Evolutionary conservation across 192 early-diverging fungal genomes (phyloP), one percentile per base, ranked within the genome.

Genomic region (Coemansia sp.): DNA sequence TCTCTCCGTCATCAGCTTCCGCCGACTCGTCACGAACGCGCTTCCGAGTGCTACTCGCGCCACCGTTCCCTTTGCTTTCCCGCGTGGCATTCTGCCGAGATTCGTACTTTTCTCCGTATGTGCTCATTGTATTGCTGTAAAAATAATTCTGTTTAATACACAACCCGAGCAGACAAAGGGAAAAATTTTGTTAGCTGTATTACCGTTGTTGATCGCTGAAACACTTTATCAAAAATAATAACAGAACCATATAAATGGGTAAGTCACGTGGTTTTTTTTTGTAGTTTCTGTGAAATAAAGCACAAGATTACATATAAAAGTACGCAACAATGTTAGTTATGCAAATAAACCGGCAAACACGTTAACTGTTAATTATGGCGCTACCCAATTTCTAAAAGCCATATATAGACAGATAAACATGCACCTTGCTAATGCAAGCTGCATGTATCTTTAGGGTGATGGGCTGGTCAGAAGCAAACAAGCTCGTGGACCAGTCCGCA

Each of bases 71-170:
- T 33, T 62, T 47, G 25, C 27, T 54, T 14, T 69, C 67, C 3
- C 73, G 58, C 1, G 68, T 62, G 46, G 73, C 73, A 30, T 56
- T 77, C 44, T 70, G 64, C 21, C 73, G 67, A 25, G 75, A 77
- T 62, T 77, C 75, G 61, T 77, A 71, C 40, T 77, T 77, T 57
- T 77, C 75, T 2, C 75, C 75, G 58, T 77, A 77, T 18, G 61
- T 62, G 30, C 62, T 69, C 69, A 78, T 78, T 50, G n/a, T n/a
- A 12, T 0, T 5, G 12, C 6, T 12, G 12, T 8, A 29, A 22
- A 6, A 12, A 28, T 12, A 28, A 22, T 14, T 25, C 4, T 11
- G 24, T n/a, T 16, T 5, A 27, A 28, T 50, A 28, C 28, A 25
- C 7, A 12, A 27, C 3, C 4, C 11, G 16, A 49, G 11, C 11